Base-by-base conservation (phyloP, 75 land plant species). In the Pinus taeda region DNA sequence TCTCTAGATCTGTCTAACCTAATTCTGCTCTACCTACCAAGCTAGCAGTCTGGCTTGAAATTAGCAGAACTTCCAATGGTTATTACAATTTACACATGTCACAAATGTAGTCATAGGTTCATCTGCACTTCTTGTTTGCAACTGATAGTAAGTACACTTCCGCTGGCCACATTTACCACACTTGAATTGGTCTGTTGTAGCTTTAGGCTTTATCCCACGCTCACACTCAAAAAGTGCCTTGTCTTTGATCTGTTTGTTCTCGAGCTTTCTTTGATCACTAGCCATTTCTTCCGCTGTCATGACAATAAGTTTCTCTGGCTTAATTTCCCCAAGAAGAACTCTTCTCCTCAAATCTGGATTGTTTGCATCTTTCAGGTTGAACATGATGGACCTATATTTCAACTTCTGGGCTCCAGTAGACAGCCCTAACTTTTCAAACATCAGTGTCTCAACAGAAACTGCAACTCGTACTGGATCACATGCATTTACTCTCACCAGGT, bases 61-160 rank as follows among this genome's bases (percentile, higher is more conserved):
- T 81, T 71, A 94, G 57, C 94, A 93, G 85, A 95, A 95, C 78
- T 95, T 95, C 98, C 98, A 95, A 56, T 77, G 90, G 79, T 93
- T 89, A 72, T 88, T 91, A 82, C 98, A 95, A 78, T 95, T 95
- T 15, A 90, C 90, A 75, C 98, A 95, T 6, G 98, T 93, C 4
- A 95, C 92, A 81, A 77, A 95, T 15, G 98, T 95, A 5, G 98
- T 95, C 98, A 95, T 95, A 29, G 98, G 98, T 77, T 95, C 98
- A 88, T 95, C 98, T 14, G 98, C 98, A 85, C 94, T 91, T 74
- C 98, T 58, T 12, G 96, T 95, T 81, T 95, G 98, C 96, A 91
- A 56, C 75, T 95, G 98, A 74, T 91, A 90, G 76, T 95, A 95
- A 0, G 96, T 95, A 26, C 80, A 75, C 78, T 95, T 86, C 36